Evolutionary conservation across 2,329 filamentous ascomycete genomes (phyloP).

Genomic region (Cladosporium oxysporum): DNA sequence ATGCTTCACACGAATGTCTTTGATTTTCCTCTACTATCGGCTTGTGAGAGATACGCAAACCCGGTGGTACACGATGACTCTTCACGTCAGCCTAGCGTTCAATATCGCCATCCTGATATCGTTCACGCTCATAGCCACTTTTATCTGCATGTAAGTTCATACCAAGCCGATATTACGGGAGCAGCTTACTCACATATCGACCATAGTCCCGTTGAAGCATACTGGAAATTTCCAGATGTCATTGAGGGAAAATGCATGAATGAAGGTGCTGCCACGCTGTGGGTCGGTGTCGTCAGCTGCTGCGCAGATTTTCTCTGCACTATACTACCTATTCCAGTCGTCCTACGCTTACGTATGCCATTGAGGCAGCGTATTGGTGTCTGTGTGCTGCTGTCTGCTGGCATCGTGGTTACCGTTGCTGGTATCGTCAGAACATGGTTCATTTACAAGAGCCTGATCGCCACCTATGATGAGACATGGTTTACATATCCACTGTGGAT

Average conservation of each 20-base stretch:
- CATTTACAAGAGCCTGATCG: conserved; percentile 45
- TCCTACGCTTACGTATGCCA: conserved; percentile 46
- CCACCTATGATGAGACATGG: conserved; percentile 49
- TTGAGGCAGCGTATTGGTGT: conserved; percentile 43
- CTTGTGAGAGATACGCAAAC: conserved; percentile 44
- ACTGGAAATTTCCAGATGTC: conserved; percentile 44
- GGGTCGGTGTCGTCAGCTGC: conserved; percentile 45
- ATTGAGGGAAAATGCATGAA: conserved; percentile 41
- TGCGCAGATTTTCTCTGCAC: conserved; percentile 47
- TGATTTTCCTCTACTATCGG: conserved; percentile 51
- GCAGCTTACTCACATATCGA: conserved; percentile 7
- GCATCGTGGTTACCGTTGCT: conserved; percentile 46
- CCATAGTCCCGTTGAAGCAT: conserved; percentile 41
- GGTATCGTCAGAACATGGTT: conserved; percentile 47
- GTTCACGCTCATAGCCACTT: conserved; percentile 42
- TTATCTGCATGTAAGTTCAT: conserved; percentile 41
- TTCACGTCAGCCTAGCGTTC: conserved; percentile 43
- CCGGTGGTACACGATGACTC: conserved; percentile 41
- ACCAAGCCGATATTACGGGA: not conserved
- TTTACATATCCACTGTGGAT: conserved; percentile 50
- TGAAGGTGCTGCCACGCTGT: conserved; percentile 43
- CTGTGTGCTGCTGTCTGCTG: conserved; percentile 43
- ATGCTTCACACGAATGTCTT: conserved; percentile 46
- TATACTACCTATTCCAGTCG: conserved; percentile 46
- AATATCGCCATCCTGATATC: conserved; percentile 42